Conservation (phyloP, 495 filamentous ascomycete species). For the Aspergillus coremiiformis region DNA sequence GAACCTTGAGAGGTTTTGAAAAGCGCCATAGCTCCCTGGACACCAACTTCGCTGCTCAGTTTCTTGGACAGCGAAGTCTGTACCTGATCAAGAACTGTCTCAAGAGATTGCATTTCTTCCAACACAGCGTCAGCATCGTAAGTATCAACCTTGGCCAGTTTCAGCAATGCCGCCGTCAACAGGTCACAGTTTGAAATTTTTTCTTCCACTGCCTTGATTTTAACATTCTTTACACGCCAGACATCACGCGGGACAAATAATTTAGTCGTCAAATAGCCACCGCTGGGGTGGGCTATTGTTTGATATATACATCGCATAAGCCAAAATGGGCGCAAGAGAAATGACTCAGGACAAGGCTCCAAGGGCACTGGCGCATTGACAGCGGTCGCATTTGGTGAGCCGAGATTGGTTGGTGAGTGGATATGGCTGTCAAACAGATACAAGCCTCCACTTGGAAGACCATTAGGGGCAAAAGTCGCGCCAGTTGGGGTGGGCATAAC, state of each 20-base stretch:
- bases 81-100: constrained; percentile 77
- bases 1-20: constrained; percentile 55
- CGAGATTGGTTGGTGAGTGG: constrained; percentile 62
- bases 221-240: constrained; percentile 90
- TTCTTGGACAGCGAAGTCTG: constrained; percentile 71
- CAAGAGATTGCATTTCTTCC: constrained; percentile 93
- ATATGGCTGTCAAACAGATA: constrained; percentile 83
- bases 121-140: constrained; percentile 84
- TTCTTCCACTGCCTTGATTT: constrained; percentile 82
- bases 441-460: constrained; percentile 56
- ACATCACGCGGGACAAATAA: constrained; percentile 88
- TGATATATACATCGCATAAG: constrained; percentile 90
- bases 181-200: constrained; percentile 92
- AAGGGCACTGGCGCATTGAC: constrained; percentile 61
- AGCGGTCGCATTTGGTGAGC: constrained; percentile 55
- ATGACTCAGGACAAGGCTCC: constrained; percentile 85
- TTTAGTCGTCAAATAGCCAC: constrained; percentile 84
- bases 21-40: constrained; percentile 57
- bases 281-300: constrained; percentile 82
- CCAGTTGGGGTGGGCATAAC: constrained; percentile 64
- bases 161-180: constrained; percentile 81
- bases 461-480: constrained; percentile 46
- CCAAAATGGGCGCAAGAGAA: constrained; percentile 89
- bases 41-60: constrained; percentile 83
- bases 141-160: constrained; percentile 74